A percentile compares a stretch with the other conserved stretches of the same genome.
phyloP scores from a whole-genome alignment of 495 filamentous ascomycete species.

The Aspergillus diversus region DNA sequence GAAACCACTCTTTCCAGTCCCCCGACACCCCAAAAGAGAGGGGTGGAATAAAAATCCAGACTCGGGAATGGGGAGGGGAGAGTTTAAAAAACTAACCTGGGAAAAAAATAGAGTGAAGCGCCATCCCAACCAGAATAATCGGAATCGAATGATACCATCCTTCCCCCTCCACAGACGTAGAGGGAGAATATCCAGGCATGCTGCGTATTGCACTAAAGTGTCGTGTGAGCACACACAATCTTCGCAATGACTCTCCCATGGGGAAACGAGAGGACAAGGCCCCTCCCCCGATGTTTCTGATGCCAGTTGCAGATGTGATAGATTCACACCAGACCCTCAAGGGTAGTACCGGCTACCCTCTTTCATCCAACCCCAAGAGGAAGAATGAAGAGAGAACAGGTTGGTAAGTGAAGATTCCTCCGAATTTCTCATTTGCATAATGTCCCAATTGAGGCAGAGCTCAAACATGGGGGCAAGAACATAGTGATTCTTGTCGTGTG shows the following conservation, averaged over 20 bases:
- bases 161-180: slow-evolving; percentile 35
- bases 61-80: neutral
- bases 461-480: slow-evolving; percentile 33
- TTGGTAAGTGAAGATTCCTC: slow-evolving; percentile 88
- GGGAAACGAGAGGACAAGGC: slow-evolving; percentile 44
- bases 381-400: slow-evolving; percentile 39
- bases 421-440: slow-evolving; percentile 99
- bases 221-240: slow-evolving; percentile 86
- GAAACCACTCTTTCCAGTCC: slow-evolving; percentile 37
- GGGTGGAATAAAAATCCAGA: neutral
- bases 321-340: slow-evolving; percentile 88
- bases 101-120: slow-evolving; percentile 67
- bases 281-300: slow-evolving; percentile 89
- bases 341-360: slow-evolving; percentile 64
- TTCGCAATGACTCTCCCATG: slow-evolving; percentile 92
- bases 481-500: slow-evolving; percentile 62
- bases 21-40: slow-evolving; percentile 19
- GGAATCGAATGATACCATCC: slow-evolving; percentile 95
- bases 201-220: slow-evolving; percentile 99
- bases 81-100: slow-evolving; percentile 58
- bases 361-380: neutral
- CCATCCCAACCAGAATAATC: slow-evolving; percentile 91
- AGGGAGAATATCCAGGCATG: slow-evolving; percentile 57
- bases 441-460: slow-evolving; percentile 26
- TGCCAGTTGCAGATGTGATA: slow-evolving; percentile 90